Evolutionary conservation across 192 early-diverging fungal species (phyloP).

Genomic region (Geranomyces variabilis): DNA sequence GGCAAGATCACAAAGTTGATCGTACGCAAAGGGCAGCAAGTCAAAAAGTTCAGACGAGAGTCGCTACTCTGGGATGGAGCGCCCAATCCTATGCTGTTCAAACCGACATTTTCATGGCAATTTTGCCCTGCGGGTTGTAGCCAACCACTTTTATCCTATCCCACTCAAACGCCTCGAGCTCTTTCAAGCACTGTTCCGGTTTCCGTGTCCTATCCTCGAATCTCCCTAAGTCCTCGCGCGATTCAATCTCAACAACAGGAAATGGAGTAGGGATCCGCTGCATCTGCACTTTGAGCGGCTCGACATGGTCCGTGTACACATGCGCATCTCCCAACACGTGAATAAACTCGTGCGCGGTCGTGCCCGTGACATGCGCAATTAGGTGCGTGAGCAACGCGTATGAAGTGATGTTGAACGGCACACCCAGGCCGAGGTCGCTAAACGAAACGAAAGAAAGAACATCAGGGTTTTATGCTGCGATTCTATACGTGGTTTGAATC

Average conservation of each 20-base stretch:
- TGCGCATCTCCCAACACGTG: constrained; percentile 96
- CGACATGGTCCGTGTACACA: constrained; percentile 89
- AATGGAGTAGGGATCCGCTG: constrained; percentile 77
- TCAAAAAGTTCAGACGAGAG: no score
- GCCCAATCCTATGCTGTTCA: constrained; percentile 36
- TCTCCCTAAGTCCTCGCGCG: constrained; percentile 50
- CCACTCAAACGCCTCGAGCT: constrained; percentile 66
- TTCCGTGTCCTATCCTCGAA: constrained; percentile 39
- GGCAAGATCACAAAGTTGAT: no score
- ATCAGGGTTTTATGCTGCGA: no score
- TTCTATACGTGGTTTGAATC: no score
- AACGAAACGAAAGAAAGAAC: no score
- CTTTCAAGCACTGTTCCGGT: constrained; percentile 32
- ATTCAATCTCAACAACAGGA: constrained; percentile 73
- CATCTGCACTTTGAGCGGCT: constrained; percentile 80
- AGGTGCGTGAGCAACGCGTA: constrained; percentile 91
- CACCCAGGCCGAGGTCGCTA: constrained; percentile 96
- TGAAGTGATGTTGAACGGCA: constrained; percentile 98
- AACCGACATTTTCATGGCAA: constrained; percentile 96
- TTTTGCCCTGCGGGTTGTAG: constrained; percentile 83
- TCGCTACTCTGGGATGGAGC: no score
- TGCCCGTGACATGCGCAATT: constrained; percentile 85
- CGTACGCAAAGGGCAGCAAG: no score
- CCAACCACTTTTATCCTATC: constrained; percentile 82
- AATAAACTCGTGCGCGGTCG: constrained; percentile 82